These are phyloP conservation scores for Alternaria hordeiaustralica DNA, from an alignment of 2,329 filamentous ascomycete species.

Conservation along the genomic window DNA sequence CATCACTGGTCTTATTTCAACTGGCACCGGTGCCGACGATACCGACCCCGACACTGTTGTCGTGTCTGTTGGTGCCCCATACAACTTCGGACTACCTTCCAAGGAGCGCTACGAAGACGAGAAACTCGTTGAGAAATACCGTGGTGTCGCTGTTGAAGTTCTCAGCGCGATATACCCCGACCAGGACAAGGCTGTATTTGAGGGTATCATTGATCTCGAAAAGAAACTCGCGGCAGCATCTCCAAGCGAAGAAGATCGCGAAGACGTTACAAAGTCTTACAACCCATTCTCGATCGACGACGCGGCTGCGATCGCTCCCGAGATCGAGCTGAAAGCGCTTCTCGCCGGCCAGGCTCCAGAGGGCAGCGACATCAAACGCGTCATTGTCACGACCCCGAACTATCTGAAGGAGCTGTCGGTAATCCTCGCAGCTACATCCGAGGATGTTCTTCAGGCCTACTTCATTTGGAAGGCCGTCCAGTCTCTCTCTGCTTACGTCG, in stretches of 20 bases:
- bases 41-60: conserved; percentile 62
- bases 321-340: conserved; percentile 61
- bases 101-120: conserved; percentile 47
- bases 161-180: conserved; percentile 30
- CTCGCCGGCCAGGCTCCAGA: conserved; percentile 61
- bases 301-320: conserved; percentile 61
- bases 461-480: conserved; percentile 69
- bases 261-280: conserved; percentile 71
- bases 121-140: conserved; percentile 40
- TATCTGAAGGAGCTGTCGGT: conserved; percentile 66
- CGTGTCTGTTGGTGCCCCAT: conserved; percentile 58
- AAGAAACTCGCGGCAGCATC: conserved; percentile 66
- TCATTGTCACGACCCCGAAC: conserved; percentile 66
- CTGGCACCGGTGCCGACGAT: conserved; percentile 53
- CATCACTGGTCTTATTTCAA: conserved; percentile 42
- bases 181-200: conserved; percentile 41
- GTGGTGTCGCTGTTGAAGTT: conserved; percentile 30
- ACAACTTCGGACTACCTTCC: conserved; percentile 50
- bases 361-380: conserved; percentile 57
- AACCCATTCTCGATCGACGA: conserved; percentile 67
- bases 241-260: conserved; percentile 63
- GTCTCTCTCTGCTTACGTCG: conserved; percentile 59
- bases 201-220: conserved; percentile 59
- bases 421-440: conserved; percentile 61
- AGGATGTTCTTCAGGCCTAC: conserved; percentile 66